Evolutionary conservation across 2,329 filamentous ascomycete genomes (phyloP), one percentile per base, ranked within the genome.

Genomic region (Penicillium paneum): DNA sequence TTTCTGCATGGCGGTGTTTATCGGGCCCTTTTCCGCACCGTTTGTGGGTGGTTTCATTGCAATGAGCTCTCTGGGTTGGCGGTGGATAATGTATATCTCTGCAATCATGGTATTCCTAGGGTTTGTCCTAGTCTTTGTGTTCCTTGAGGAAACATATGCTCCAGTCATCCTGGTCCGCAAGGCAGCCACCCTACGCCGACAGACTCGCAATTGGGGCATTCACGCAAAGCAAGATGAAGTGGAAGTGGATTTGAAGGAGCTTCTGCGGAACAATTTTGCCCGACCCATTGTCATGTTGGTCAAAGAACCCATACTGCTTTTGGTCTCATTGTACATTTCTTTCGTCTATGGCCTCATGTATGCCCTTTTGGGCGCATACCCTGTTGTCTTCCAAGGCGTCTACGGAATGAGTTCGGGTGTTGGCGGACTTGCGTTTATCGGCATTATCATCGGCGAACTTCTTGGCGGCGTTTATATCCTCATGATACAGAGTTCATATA

Each of bases 391-490:
- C 49, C 64, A 73, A 47, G 53, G 64, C 81, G 57, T 68, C 2
- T 58, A 71, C 36, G 61, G 60, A 61, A 87, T 93, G 75, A 82
- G 74, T 26, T 67, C 79, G 3, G 91, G 91, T 48, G 74, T 89
- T n/a, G 82, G 85, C 3, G 91, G 91, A 1, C 80, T 96, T 4
- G 85, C 90, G 4, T 96, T 91, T 72, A 89, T 96, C 64, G 91
- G 91, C 49, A 89, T 96, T 83, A 83, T 94, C 49, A 62, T 80
- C 11, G 90, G 90, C 38, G 83, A 90, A 69, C 58, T 93, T 8
- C 71, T 90, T 45, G 88, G 87, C 0, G 89, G 88, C 47, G 60
- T 78, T 4, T 78, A 80, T 39, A 85, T 93, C 58, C 76, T 89
- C 48, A 67, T 83, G 12, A 82, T 82, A 60, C 87, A 91, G 69